Evolutionary conservation across 169 alveolate genomes (phyloP), one percentile per base, ranked within the genome.

Genomic region (Plasmodium relictum): DNA sequence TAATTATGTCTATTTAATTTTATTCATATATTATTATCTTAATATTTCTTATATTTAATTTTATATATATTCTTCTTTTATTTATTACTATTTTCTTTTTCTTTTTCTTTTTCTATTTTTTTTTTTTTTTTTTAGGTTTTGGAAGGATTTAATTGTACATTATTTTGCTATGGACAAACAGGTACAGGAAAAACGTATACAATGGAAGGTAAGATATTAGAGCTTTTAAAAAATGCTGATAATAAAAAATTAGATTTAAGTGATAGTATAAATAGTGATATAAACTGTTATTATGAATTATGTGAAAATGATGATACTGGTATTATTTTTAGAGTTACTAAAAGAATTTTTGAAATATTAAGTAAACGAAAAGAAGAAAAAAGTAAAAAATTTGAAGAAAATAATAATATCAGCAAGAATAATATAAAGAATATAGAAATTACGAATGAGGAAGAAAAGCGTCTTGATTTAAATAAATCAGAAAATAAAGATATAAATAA

Each of bases 221-320:
- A 83, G 0, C 85, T 50, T 18, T 22, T 83, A 22, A 83, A 83
- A 18, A 45, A 66, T 39, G 22, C 39, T 37, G 91, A 83, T 20
- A 69, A 39, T 16, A 80, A 54, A 20, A 83, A 69, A 22, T 12
- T 83, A 4, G 91, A 83, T 45, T 61, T 83, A 41, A 83, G 9
- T 16, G 91, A 83, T 18, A 83, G 91, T 61, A 39, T 83, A 9
- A 83, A 83, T 41, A 83, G 91, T 37, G 91, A 83, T 39, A 42
- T 78, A 37, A 78, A 52, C 9, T 78, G 65, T 20, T 78, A 66
- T 24, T 78, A 78, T 18, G 89, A 78, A 20, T 16, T 78, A 9
- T 78, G 89, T 24, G 89, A 78, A n/a, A 78, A 69, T 65, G 89
- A 78, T 20, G 89, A 78, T 58, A 78, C 89, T 14, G 89, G 89